Base-by-base conservation (phyloP, 2,329 filamentous ascomycete genomes). In the Macrophomina phaseolina region DNA sequence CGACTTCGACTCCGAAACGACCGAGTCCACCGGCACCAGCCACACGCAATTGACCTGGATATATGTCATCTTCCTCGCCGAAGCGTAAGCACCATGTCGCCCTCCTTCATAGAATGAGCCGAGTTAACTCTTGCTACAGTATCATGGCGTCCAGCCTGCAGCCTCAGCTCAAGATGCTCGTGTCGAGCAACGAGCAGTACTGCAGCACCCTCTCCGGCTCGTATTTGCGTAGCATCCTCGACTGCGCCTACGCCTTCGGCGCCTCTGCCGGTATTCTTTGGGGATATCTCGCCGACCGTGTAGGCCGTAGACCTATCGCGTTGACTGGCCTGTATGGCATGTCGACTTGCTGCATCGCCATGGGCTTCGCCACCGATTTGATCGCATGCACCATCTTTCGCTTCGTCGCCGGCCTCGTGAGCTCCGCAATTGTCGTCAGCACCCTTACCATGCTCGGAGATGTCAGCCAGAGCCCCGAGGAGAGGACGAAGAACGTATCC, bases 91-190 rank as follows among this genome's bases (percentile, higher is more conserved):
- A 16, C 34, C 28, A 14, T 30, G n/a, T 34, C 52, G 46, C 34
- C 9, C 45, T 2, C 60, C 9, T 51, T 2, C 60, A 14, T 42
- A 16, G 4, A 14, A n/a, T 14, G 30, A 23, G 3, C 11, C 4
- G 34, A 18, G 53, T 60, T 67, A 34, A 67, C 56, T 49, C 18
- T 52, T 12, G 52, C 6, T 34, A 38, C 63, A 79, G 77, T 45
- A 81, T 83, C 71, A 82, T 83, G 79, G 79, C 81, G 32, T 81
- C 81, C n/a, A 81, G 80, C 63, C 76, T 83, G 6, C 80, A 82
- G 58, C 78, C 81, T 14, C 81, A 83, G 67, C 78, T 83, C 46
- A 79, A 80, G 68, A 80, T 83, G 73, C 76, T 83, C 18, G 73
- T 82, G 32, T 77, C 79, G 3, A 62, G 58, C 45, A 79, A 79